A percentile compares a stretch with the other conserved stretches of the same genome.
phyloP scores from a whole-genome alignment of 1,284 basidiomycete genomes.

The Irpex sp. region DNA sequence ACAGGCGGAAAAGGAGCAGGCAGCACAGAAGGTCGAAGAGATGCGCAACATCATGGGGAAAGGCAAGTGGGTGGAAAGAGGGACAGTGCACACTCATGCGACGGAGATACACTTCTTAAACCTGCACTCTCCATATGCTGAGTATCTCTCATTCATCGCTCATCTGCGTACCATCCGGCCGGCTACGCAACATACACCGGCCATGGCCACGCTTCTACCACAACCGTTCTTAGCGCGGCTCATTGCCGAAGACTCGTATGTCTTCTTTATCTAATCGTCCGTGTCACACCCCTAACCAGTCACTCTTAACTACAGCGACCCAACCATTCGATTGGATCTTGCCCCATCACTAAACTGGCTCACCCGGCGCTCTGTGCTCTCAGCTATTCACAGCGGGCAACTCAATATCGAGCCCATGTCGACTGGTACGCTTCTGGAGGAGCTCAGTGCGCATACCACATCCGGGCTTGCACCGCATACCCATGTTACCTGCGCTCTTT shows the following conservation, averaged over 20 bases:
- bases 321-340: conserved; percentile 89
- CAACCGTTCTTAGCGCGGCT: conserved; percentile 86
- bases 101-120: conserved; percentile 48
- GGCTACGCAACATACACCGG: conserved; percentile 52
- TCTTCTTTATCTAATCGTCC: conserved; percentile 22
- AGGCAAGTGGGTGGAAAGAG: conserved; percentile 60
- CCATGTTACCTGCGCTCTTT: conserved; percentile 65
- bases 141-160: conserved; percentile 80
- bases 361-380: conserved; percentile 80
- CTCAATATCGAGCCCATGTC: conserved; percentile 87
- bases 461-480: conserved; percentile 28
- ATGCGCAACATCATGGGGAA: conserved; percentile 56
- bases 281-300: conserved; percentile 11
- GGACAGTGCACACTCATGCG: conserved; percentile 10
- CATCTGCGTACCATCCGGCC: conserved; percentile 78
- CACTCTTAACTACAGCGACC: conserved; percentile 56
- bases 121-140: conserved; percentile 78
- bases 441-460: conserved; percentile 23
- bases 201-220: conserved; percentile 67
- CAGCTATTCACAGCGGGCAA: conserved; percentile 86
- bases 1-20: conserved; percentile 57
- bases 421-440: conserved; percentile 49
- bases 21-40: conserved; percentile 47
- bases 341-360: conserved; percentile 95
- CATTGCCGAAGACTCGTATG: conserved; percentile 84